Evolutionary conservation across 495 filamentous ascomycete genomes (phyloP).

Genomic region (Talaromyces thailandensis): DNA sequence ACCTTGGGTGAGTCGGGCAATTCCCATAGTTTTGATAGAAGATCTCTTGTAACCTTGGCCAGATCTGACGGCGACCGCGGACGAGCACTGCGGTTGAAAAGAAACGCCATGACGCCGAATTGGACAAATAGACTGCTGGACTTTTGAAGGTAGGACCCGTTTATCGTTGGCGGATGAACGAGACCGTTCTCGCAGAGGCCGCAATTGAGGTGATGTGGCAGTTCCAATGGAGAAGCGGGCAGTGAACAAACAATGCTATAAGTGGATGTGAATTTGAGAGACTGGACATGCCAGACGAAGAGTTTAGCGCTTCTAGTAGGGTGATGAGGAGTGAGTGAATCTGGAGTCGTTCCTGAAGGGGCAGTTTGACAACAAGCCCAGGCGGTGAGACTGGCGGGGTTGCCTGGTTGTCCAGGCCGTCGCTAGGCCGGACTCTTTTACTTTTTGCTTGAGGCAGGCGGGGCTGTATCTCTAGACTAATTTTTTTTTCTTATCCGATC

Average conservation of each 20-base stretch:
- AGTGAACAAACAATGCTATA: background rate
- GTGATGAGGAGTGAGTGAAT: background rate
- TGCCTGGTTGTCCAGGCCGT: background rate
- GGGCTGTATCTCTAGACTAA: background rate
- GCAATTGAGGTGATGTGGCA: background rate
- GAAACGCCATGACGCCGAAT: constrained; percentile 66
- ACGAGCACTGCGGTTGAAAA: constrained; percentile 62
- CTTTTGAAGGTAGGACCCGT: background rate
- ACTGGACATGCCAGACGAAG: background rate
- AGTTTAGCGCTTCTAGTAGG: background rate
- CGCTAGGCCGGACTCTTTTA: background rate
- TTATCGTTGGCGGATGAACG: background rate
- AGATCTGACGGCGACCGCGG: constrained; percentile 47
- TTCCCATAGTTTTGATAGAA: constrained; percentile 40
- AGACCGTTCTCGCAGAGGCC: background rate
- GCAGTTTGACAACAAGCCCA: constrained; percentile 8
- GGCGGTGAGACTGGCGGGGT: constrained; percentile 7
- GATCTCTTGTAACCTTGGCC: constrained; percentile 48
- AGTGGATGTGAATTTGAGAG: background rate
- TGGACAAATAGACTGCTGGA: background rate
- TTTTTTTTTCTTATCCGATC: constrained; percentile 7
- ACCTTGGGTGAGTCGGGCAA: constrained; percentile 34
- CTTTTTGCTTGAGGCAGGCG: background rate
- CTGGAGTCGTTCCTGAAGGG: constrained; percentile 5
- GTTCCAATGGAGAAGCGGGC: background rate